phyloP scores from a whole-genome alignment of 139 green algal species.

The Chlamydomonas incerta region DNA sequence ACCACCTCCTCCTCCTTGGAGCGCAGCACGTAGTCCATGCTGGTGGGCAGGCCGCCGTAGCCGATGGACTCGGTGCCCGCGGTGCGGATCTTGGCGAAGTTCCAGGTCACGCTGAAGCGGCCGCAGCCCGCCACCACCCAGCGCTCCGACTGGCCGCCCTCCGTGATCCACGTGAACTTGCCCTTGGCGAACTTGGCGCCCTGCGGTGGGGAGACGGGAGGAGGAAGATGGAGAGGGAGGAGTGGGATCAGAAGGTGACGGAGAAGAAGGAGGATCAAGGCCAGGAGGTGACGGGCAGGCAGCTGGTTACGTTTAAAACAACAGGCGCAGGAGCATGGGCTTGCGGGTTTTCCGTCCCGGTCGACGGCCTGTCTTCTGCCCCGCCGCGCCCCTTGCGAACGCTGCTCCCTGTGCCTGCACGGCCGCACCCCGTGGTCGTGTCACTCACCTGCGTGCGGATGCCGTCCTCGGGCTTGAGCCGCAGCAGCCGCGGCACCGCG shows the following conservation, averaged over 20 bases:
- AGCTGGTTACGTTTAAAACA: no score
- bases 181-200: constrained; percentile 36
- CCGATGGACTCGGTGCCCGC: constrained; percentile 48
- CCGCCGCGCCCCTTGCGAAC: no score
- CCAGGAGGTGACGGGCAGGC: no score
- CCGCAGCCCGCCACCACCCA: constrained; percentile 88
- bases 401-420: no score
- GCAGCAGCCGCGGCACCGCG: constrained; percentile 86
- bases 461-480: constrained; percentile 85
- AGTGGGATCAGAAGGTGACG: not conserved
- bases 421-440: no score
- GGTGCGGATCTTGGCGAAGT: constrained; percentile 71
- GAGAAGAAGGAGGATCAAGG: no score
- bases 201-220: not conserved
- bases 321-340: no score
- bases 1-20: constrained; percentile 85
- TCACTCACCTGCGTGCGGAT: constrained; percentile 7
- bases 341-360: no score
- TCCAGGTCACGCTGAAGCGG: constrained; percentile 85
- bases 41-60: constrained; percentile 84
- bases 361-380: no score
- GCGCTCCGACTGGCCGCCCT: constrained; percentile 82
- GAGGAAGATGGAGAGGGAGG: not conserved
- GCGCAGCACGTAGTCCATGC: constrained; percentile 86
- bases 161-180: constrained; percentile 84